phyloP scores from a whole-genome alignment of 1,284 basidiomycete genomes.

The Anthracocystis walkeri region DNA sequence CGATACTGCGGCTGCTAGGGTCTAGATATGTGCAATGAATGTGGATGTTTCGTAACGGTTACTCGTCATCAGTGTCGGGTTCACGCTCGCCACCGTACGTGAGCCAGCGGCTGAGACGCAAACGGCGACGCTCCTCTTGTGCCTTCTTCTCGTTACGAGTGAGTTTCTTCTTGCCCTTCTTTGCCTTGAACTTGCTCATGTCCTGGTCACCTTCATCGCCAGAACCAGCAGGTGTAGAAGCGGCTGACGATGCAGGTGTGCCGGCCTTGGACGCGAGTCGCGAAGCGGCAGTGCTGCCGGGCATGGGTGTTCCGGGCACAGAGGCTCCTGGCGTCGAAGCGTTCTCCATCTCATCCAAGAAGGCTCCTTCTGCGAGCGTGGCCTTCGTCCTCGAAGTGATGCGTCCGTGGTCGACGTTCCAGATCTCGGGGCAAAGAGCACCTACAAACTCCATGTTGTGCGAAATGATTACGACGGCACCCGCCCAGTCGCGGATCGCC shows the following conservation, averaged over 20 bases:
- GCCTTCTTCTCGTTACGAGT: conserved; percentile 69
- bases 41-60: background rate
- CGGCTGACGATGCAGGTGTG: conserved; percentile 68
- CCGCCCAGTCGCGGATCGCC: conserved; percentile 95
- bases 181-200: conserved; percentile 68
- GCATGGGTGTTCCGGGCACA: conserved; percentile 75
- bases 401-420: conserved; percentile 77
- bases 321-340: conserved; percentile 77
- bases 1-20: conserved; percentile 1
- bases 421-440: conserved; percentile 74
- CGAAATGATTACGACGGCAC: conserved; percentile 96
- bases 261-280: conserved; percentile 69
- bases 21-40: conserved; percentile 4
- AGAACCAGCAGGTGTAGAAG: conserved; percentile 70
- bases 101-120: conserved; percentile 65
- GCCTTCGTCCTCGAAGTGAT: conserved; percentile 89
- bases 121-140: conserved; percentile 66
- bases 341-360: conserved; percentile 71
- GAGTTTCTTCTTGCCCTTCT: conserved; percentile 69
- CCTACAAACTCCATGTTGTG: conserved; percentile 77
- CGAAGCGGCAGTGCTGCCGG: conserved; percentile 71
- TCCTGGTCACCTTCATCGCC: conserved; percentile 71
- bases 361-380: conserved; percentile 82
- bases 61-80: conserved; percentile 67
- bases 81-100: conserved; percentile 66